Conservation (phyloP, 306 rosid species). For the Malus sieversii region DNA sequence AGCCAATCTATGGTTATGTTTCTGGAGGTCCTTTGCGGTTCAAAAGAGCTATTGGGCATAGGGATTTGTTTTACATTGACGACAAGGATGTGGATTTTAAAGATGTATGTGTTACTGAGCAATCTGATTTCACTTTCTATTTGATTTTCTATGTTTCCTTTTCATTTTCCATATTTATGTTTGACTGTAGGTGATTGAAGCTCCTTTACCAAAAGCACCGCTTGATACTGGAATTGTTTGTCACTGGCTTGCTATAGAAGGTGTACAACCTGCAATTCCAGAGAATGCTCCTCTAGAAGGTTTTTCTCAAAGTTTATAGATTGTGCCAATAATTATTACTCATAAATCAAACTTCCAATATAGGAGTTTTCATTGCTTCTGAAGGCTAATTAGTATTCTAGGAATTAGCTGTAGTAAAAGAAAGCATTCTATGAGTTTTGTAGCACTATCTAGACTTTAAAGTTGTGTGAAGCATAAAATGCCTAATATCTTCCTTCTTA, state of each 20-base stretch:
- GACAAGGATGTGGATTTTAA: conserved; percentile 88
- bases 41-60: conserved; percentile 80
- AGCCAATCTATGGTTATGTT: conserved; percentile 78
- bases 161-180: conserved; percentile 15
- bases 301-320: conserved; percentile 20
- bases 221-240: conserved; percentile 50
- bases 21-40: conserved; percentile 65
- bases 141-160: not conserved
- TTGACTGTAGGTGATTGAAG: conserved; percentile 63
- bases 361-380: not conserved
- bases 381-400: not conserved
- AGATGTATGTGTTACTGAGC: conserved; percentile 58
- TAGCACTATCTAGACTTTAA: not conserved
- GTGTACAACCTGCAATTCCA: conserved; percentile 91
- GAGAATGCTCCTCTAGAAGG: conserved; percentile 89
- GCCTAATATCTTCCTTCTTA: not conserved
- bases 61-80: conserved; percentile 83
- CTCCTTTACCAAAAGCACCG: conserved; percentile 75
- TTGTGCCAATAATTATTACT: not conserved
- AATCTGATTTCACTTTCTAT: conserved; percentile 16
- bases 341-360: not conserved
- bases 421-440: not conserved
- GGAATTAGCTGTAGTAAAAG: not conserved
- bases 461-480: not conserved
- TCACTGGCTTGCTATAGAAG: conserved; percentile 99